Base-by-base conservation (phyloP, 1,139 yeast species). In the Wickerhamiella pararugosa region DNA sequence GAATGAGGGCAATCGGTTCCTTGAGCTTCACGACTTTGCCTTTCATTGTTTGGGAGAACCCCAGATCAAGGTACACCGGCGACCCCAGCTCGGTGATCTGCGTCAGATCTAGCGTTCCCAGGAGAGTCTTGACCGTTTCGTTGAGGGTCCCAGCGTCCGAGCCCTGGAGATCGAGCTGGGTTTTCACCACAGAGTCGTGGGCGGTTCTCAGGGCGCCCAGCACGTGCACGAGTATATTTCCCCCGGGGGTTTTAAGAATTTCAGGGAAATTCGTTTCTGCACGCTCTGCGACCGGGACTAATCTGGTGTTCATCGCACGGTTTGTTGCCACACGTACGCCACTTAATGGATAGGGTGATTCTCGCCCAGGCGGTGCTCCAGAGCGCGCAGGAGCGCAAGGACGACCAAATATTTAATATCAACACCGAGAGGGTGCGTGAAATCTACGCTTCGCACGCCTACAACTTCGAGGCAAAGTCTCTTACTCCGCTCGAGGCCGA, bases 21-120 rank as follows among this genome's bases (percentile, higher is more conserved):
- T 51, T 49, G 36, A 63, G 51, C 35, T 59, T 55, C 36, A 51
- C 54, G 7, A 63, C 43, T 34, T 52, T 54, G 28, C 67, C 67
- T 11, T 58, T 50, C 28, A 63, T 46, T 11, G 58, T 46, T 50
- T 63, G 66, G 34, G 58, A 57, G 11, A 47, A 47, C 5, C 65
- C 67, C 3, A 63, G 51, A 8, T 52, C 51, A 40, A 63, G 45
- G 9, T 43, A 42, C 25, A 59, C 59, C 11, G 53, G 52, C 7
- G 38, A 15, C 6, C 55, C 57, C 6, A 43, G 42, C 10, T 48
- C 45, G 27, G 48, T 49, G 21, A 48, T 27, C 3, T 47, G 45
- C n/a, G 51, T 32, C 34, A 58, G 51, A 25, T 54, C 58, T 32
- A 44, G 31, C 32, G 34, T 34, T 38, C 45, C 49, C 7, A 42